Percentiles rank a stretch among this genome's conserved stretches.
phyloP scores from a whole-genome alignment of 2,329 filamentous ascomycete species.

The Clarireedia homoeocarpa region DNA sequence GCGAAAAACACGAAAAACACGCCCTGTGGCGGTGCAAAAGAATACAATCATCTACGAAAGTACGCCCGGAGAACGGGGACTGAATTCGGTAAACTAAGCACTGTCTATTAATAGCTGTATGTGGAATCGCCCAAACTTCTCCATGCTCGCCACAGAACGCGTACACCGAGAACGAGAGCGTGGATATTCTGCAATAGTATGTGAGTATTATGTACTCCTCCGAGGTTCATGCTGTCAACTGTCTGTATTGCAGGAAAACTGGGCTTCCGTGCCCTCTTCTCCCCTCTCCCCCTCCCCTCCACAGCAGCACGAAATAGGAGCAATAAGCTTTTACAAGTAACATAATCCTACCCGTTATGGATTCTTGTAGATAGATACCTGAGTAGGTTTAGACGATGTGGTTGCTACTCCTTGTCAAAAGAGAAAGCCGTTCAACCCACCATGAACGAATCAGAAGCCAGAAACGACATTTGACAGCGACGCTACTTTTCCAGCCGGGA shows the following conservation, averaged over 20 bases:
- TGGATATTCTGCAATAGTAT: neutral
- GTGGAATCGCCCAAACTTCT: neutral
- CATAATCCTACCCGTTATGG: neutral
- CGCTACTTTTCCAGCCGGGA: conserved; percentile 16
- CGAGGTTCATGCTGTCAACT: conserved; percentile 7
- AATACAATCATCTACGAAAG: neutral
- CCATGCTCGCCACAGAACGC: conserved; percentile 8
- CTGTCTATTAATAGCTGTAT: conserved; percentile 2
- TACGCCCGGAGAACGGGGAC: neutral
- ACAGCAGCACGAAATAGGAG: neutral
- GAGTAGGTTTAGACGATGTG: conserved; percentile 5
- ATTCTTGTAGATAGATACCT: neutral
- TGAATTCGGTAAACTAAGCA: neutral
- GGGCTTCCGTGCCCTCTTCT: neutral
- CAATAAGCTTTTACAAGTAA: neutral
- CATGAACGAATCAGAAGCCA: conserved; percentile 6
- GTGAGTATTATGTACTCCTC: neutral
- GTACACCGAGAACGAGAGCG: conserved; percentile 2
- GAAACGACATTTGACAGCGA: conserved; percentile 6
- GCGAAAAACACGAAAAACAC: neutral
- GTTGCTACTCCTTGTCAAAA: conserved; percentile 4
- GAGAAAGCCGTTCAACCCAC: neutral
- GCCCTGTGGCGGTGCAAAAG: conserved; percentile 5
- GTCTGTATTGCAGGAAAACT: conserved; percentile 1
- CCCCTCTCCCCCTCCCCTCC: neutral